These are phyloP conservation scores for Aleurites moluccanus DNA, from an alignment of 441 rosid genomes.

Conservation along the genomic window DNA sequence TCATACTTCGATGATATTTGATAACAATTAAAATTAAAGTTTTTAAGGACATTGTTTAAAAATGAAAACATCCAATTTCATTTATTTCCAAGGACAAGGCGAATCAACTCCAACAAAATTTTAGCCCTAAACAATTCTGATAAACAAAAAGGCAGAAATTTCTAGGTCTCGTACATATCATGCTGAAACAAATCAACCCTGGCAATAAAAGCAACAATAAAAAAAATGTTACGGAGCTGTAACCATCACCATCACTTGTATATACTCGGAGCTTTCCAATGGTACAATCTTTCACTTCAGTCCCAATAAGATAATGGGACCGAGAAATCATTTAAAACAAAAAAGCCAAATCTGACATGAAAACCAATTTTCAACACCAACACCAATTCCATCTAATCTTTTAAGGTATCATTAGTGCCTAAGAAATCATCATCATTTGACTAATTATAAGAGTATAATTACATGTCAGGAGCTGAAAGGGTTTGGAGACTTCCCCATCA, in stretches of 20 bases:
- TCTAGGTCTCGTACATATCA: no score
- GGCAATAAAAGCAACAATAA: no score
- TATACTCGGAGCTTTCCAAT: neutral
- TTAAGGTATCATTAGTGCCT: slow-evolving; percentile 3
- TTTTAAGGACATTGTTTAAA: no score
- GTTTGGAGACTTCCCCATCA: slow-evolving; percentile 29
- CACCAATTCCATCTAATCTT: slow-evolving; percentile 12
- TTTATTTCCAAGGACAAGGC: no score
- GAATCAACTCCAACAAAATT: no score
- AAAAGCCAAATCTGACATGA: slow-evolving; percentile 20
- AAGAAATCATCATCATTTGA: slow-evolving; percentile 14
- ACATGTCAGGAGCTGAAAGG: slow-evolving; percentile 60
- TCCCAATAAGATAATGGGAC: slow-evolving; percentile 17
- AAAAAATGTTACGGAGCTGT: neutral
- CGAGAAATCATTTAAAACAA: neutral
- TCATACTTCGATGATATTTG: no score
- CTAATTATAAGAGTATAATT: slow-evolving; percentile 40
- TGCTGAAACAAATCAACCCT: no score
- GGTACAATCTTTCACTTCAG: slow-evolving; percentile 14
- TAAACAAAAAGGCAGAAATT: no score
- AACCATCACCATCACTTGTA: neutral
- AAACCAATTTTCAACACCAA: slow-evolving; percentile 23
- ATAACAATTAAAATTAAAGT: no score
- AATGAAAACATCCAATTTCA: no score
- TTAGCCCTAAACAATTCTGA: no score